Conservation (phyloP, 2,329 filamentous ascomycete genomes). For the Cordyceps tenuipes region DNA sequence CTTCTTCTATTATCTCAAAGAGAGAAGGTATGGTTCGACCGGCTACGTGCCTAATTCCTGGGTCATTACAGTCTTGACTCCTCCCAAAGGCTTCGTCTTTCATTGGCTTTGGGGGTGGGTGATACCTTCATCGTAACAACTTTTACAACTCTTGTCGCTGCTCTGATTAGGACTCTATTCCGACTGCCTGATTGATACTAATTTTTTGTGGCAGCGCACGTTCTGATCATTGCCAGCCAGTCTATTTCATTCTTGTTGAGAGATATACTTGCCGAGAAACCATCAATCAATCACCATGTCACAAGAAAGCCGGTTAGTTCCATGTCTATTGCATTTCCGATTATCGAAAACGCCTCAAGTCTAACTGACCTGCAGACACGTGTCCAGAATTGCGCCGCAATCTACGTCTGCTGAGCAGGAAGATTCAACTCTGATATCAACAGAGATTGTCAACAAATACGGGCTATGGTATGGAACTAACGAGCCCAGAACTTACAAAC, state of each 20-base stretch:
- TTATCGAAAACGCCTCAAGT: conserved; percentile 13
- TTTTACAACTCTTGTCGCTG: not conserved
- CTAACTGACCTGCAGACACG: conserved; percentile 3
- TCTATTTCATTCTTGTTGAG: not conserved
- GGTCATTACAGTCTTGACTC: not conserved
- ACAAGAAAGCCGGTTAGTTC: conserved; percentile 1
- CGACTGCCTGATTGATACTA: not conserved
- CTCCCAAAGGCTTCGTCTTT: not conserved
- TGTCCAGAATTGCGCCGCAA: no score
- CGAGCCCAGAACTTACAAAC: conserved; percentile 62
- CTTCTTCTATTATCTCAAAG: not conserved
- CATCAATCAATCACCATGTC: not conserved
- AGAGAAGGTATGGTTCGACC: not conserved
- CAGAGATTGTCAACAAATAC: conserved; percentile 44
- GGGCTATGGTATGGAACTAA: conserved; percentile 62
- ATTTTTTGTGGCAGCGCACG: not conserved
- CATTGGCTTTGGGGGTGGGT: not conserved
- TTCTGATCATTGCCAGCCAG: not conserved
- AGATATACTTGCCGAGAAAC: not conserved
- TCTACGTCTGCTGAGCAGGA: no score
- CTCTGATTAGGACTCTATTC: not conserved
- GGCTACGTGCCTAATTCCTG: not conserved
- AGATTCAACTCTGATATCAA: not conserved
- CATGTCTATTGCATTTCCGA: not conserved
- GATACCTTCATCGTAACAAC: not conserved